Evolutionary conservation across 768 basidiomycete species (phyloP).

Genomic region (Dacryopinax primogenitus): DNA sequence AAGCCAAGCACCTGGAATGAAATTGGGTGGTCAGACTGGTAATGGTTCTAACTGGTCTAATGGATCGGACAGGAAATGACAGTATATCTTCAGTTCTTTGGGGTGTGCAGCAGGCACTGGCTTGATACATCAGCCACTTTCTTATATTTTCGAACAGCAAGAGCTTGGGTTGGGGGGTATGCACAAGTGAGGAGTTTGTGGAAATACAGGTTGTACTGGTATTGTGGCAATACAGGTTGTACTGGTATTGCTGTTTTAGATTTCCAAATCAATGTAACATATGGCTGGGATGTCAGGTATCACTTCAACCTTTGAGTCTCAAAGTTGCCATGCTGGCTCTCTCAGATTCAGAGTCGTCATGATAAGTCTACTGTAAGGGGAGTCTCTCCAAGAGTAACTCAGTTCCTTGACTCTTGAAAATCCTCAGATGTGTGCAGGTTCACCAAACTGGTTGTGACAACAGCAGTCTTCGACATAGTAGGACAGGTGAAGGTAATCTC

Average conservation of each 20-base stretch:
- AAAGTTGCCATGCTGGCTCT: background rate
- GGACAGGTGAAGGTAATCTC: background rate
- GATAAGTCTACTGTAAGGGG: background rate
- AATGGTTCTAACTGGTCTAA: slow-evolving; percentile 21
- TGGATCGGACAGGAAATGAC: slow-evolving; percentile 25
- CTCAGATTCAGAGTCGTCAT: no score
- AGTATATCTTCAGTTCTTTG: slow-evolving; percentile 21
- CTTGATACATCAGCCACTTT: slow-evolving; percentile 23
- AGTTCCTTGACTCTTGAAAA: background rate
- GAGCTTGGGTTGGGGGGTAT: background rate
- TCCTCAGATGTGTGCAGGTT: background rate
- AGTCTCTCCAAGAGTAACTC: background rate
- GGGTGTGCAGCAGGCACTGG: slow-evolving; percentile 21
- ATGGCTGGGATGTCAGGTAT: background rate
- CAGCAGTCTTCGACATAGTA: background rate
- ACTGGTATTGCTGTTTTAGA: background rate
- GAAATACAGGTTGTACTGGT: background rate
- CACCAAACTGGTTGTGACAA: background rate
- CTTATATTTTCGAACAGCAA: slow-evolving; percentile 24
- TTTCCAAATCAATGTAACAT: background rate
- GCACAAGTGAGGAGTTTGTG: no score
- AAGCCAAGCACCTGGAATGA: slow-evolving; percentile 9
- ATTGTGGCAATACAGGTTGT: no score
- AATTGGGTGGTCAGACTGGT: background rate
- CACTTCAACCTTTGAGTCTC: background rate